phyloP scores from a whole-genome alignment of 176 grass and related monocot genomes.

The Oryza australiensis region DNA sequence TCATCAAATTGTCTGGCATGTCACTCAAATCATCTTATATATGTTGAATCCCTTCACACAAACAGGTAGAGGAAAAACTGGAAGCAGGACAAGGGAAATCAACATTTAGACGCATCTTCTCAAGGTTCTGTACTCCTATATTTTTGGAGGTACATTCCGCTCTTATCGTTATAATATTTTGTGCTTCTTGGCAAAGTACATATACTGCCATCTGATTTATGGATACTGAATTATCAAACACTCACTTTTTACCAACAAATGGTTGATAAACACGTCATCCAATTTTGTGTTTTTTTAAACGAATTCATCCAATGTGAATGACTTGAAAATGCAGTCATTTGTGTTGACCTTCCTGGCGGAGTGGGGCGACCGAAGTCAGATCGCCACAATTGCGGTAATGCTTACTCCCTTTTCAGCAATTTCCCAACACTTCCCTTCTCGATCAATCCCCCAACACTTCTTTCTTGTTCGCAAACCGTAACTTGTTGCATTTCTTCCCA shows the following conservation, averaged over 20 bases:
- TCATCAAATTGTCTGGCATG: background rate
- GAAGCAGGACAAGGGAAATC: conserved; percentile 90
- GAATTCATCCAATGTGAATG: background rate
- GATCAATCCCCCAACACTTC: background rate
- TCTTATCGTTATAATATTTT: background rate
- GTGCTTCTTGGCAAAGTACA: background rate
- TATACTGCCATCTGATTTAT: background rate
- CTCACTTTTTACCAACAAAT: background rate
- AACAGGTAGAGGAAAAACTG: conserved; percentile 93
- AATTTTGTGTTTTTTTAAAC: background rate
- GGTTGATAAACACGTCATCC: background rate
- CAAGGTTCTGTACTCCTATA: conserved; percentile 94
- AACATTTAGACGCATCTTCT: conserved; percentile 71
- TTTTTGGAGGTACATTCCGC: conserved; percentile 70
- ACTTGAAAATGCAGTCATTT: conserved; percentile 71
- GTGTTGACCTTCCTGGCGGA: conserved; percentile 96
- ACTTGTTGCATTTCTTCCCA: background rate
- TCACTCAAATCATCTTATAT: background rate
- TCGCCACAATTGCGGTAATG: conserved; percentile 87
- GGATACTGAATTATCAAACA: background rate
- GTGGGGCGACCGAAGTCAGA: conserved; percentile 98
- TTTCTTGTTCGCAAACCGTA: background rate
- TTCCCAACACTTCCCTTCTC: background rate
- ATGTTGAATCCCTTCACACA: background rate
- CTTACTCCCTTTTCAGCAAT: background rate